Base-by-base conservation (phyloP, 139 green algal genomes). In the Yamagishiella unicocca region DNA sequence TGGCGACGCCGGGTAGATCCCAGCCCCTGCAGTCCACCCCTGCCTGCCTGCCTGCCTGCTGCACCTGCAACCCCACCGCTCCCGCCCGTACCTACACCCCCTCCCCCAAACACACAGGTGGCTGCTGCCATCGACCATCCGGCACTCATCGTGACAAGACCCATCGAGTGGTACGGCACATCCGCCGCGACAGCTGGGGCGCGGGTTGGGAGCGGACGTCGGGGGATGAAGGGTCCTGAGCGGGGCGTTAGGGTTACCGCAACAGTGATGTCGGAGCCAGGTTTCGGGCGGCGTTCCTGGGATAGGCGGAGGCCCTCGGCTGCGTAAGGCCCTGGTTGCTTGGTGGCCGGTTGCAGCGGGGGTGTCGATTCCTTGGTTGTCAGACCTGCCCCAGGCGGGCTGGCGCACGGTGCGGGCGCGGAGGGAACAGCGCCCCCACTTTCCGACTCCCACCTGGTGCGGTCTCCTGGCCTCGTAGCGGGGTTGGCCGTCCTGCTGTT, bases 101-200 rank as follows among this genome's bases (percentile, higher is more conserved):
- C 19, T 2, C 35, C 50, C n/a, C 50, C 7, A 3, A 7, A 38
- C 25, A 46, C 33, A 10, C 80, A 93, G 90, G 33, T 95, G 2
- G 37, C 43, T 5, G 4, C 77, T 17, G 89, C 94, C 1, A 83
- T 97, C 10, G 83, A 85, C 14, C 94, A 96, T 72, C 78, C 89
- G 21, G 95, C 95, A 0, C 93, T 98, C 0, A 90, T 97, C 17
- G 84, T 98, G 3, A 95, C 95, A 0, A 85, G 95, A 0, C 89
- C 91, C 29, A 88, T 98, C 4, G 95, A 98, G 35, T 98, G 95
- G 95, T 96, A 82, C n/a, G 93, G 45, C 33, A 10, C 33, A 6
- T 5, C 7, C n/a, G 58, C 7, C 4, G 58, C 58, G 7, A 35
- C 58, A 9, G 4, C 58, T 35, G 4, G 61, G 21, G 7, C 33